Conservation (phyloP, 2,329 filamentous ascomycete genomes). For the Pseudocercospora crystallina region DNA sequence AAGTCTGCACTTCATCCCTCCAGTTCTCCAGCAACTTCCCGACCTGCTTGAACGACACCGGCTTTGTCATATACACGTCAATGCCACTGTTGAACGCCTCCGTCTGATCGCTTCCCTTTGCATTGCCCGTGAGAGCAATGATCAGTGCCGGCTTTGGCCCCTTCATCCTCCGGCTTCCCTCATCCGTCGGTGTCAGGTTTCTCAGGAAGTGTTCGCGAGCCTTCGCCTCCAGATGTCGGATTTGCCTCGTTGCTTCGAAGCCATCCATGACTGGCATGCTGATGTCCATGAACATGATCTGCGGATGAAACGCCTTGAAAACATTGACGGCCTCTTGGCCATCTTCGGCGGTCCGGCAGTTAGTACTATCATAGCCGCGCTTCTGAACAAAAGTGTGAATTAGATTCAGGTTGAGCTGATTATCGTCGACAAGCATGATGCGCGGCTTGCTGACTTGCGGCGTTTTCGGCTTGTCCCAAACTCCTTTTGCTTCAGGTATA, state of each 20-base stretch:
- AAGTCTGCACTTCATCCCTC: conserved; percentile 2
- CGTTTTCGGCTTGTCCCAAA: neutral
- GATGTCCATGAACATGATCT: conserved; percentile 52
- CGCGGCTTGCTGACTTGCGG: conserved; percentile 16
- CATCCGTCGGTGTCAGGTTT: neutral
- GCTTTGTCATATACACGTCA: conserved; percentile 36
- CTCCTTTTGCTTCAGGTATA: too few relatives aligned
- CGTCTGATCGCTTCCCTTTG: conserved; percentile 25
- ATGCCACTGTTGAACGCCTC: conserved; percentile 33
- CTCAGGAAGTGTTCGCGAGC: neutral
- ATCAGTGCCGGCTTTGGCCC: conserved; percentile 18
- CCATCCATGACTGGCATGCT: conserved; percentile 39
- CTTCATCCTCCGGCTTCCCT: neutral
- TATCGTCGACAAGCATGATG: conserved; percentile 32
- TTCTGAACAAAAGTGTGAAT: conserved; percentile 36
- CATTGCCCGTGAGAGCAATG: conserved; percentile 36
- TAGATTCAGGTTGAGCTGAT: conserved; percentile 29
- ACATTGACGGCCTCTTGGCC: conserved; percentile 49
- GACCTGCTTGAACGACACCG: conserved; percentile 31
- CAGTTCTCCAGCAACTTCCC: conserved; percentile 19
- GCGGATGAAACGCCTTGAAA: conserved; percentile 40
- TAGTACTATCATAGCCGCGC: conserved; percentile 20
- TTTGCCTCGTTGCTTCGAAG: conserved; percentile 30
- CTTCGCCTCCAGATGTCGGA: conserved; percentile 30
- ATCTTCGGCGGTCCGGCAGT: conserved; percentile 43